phyloP scores from a whole-genome alignment of 163 green algal genomes.

The Volvox carteri region DNA sequence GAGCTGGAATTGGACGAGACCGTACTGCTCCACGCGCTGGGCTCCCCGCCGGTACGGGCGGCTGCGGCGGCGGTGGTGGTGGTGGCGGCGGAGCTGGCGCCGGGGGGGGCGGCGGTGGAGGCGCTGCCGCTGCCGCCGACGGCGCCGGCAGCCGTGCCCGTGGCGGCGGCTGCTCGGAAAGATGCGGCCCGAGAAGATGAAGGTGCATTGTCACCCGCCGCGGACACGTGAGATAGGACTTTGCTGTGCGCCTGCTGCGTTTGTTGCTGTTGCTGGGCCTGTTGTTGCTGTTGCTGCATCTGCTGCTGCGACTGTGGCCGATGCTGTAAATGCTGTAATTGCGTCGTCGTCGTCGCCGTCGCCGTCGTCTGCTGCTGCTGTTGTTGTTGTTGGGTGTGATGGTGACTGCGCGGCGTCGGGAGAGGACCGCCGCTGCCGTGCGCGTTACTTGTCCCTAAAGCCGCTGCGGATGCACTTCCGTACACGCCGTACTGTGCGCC shows the following conservation, averaged over 20 bases:
- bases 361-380: too few species aligned
- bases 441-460: background rate
- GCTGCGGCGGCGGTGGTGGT: background rate
- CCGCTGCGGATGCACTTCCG: background rate
- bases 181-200: background rate
- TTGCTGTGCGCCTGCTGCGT: constrained; percentile 7
- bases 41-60: background rate
- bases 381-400: constrained; percentile 15
- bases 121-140: background rate
- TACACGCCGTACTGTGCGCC: constrained; percentile 7
- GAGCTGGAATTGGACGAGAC: background rate
- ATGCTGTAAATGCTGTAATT: background rate
- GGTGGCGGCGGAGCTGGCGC: background rate
- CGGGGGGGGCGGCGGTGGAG: background rate
- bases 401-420: background rate
- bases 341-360: too few species aligned
- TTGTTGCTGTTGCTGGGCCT: background rate
- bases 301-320: constrained; percentile 18
- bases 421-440: background rate
- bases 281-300: constrained; percentile 14
- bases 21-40: background rate
- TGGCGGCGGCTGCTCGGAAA: background rate
- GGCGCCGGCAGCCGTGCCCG: background rate
- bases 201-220: background rate
- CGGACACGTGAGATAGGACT: background rate